Conservation (phyloP, 192 early-diverging fungal species). For the Gaertneriomyces sp. region DNA sequence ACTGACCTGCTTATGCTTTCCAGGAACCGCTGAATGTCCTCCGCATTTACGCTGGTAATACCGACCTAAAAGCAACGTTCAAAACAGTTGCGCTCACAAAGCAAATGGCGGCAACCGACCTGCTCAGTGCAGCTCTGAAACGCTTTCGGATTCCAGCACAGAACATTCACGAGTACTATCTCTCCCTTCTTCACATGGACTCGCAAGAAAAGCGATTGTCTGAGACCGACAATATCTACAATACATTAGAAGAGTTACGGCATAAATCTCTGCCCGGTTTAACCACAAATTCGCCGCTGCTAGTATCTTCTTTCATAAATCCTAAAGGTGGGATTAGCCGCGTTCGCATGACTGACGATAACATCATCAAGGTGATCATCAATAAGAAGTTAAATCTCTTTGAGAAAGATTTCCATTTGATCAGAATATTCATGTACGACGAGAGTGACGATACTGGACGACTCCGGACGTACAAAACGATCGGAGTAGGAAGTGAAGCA, state of each 20-base stretch:
- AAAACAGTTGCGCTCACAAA: conserved; percentile 44
- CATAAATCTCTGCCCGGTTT: conserved; percentile 43
- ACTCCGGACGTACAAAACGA: conserved; percentile 47
- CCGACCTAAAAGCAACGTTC: conserved; percentile 50
- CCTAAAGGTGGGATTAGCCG: conserved; percentile 10
- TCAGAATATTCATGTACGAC: conserved; percentile 41
- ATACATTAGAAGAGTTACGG: conserved; percentile 37
- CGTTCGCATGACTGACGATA: conserved; percentile 46
- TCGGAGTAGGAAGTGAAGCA: conserved; percentile 37
- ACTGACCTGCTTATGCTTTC: background rate
- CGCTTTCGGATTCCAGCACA: conserved; percentile 40
- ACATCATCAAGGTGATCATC: conserved; percentile 52
- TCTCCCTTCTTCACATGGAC: conserved; percentile 47
- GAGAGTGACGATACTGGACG: conserved; percentile 20
- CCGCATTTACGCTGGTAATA: conserved; percentile 49
- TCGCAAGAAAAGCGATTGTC: conserved; percentile 40
- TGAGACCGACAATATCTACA: conserved; percentile 30
- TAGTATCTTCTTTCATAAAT: conserved; percentile 22
- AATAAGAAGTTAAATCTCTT: conserved; percentile 50
- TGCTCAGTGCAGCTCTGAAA: conserved; percentile 34
- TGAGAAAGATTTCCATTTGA: conserved; percentile 45
- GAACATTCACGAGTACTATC: conserved; percentile 36
- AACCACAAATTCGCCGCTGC: conserved; percentile 9
- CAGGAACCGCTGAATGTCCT: conserved; percentile 47
- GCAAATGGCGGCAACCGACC: conserved; percentile 34